These are phyloP conservation scores for Aspergillus novofumigatus DNA, from an alignment of 2,329 filamentous ascomycete genomes.

Conservation along the genomic window DNA sequence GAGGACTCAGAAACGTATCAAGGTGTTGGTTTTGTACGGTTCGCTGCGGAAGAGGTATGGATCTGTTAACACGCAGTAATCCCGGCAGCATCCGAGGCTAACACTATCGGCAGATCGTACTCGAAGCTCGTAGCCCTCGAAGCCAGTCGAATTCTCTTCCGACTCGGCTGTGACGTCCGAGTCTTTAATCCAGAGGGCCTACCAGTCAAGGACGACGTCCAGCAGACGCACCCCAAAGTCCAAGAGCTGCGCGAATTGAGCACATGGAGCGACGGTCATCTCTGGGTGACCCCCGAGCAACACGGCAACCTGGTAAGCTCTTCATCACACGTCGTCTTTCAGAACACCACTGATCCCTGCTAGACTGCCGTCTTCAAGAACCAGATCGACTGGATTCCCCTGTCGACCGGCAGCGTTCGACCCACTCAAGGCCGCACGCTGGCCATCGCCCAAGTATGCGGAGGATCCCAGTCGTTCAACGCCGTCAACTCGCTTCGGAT, in stretches of 20 bases:
- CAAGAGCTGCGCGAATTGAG: constrained; percentile 60
- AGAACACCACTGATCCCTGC: not conserved
- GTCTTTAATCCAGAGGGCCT: constrained; percentile 57
- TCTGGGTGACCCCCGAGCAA: constrained; percentile 64
- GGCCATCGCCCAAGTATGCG: constrained; percentile 58
- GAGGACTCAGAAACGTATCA: constrained; percentile 42
- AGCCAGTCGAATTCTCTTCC: constrained; percentile 56
- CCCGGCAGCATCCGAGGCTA: not conserved
- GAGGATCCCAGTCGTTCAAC: constrained; percentile 65
- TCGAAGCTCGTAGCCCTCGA: constrained; percentile 59
- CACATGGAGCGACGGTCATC: constrained; percentile 62
- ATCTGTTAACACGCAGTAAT: not conserved
- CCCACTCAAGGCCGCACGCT: constrained; percentile 64
- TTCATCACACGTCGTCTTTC: not conserved
- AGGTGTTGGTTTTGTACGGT: constrained; percentile 59
- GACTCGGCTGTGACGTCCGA: constrained; percentile 63
- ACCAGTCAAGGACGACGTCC: constrained; percentile 60
- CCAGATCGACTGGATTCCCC: constrained; percentile 67
- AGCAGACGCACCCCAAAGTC: constrained; percentile 57
- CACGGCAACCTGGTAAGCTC: constrained; percentile 57
- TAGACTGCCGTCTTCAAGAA: constrained; percentile 65
- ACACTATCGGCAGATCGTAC: constrained; percentile 56
- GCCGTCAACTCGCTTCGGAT: constrained; percentile 62
- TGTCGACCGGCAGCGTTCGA: constrained; percentile 58
- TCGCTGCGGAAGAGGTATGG: not conserved